Evolutionary conservation across 164 flowering plant species (phyloP).

Genomic region (Aristolochia contorta): DNA sequence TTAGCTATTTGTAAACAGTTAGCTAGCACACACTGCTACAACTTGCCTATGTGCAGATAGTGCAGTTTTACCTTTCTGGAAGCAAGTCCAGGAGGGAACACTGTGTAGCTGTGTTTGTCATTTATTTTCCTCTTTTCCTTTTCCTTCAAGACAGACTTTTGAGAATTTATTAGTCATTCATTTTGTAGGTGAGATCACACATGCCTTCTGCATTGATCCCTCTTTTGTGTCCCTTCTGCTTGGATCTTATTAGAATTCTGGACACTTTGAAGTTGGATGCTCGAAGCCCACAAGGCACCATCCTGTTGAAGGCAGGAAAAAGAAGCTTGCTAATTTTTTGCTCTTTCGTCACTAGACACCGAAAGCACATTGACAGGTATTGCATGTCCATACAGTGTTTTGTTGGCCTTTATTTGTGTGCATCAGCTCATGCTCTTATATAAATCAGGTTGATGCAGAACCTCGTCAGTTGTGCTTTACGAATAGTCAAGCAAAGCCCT

Average conservation of each 20-base stretch:
- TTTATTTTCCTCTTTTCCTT: background rate
- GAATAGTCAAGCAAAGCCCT: slow-evolving; percentile 38
- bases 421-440: background rate
- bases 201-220: slow-evolving; percentile 69
- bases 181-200: slow-evolving; percentile 62
- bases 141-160: background rate
- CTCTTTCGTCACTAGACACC: slow-evolving; percentile 60
- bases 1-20: too few species aligned
- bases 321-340: slow-evolving; percentile 60
- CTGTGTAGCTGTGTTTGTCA: background rate
- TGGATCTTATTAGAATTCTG: slow-evolving; percentile 40
- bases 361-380: slow-evolving; percentile 70
- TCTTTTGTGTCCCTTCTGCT: slow-evolving; percentile 42
- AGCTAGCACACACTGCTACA: too few species aligned
- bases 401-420: too few species aligned
- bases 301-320: slow-evolving; percentile 61
- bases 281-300: slow-evolving; percentile 20
- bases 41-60: too few species aligned
- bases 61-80: too few species aligned
- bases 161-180: slow-evolving; percentile 5
- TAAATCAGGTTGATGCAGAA: slow-evolving; percentile 65
- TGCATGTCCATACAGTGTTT: background rate
- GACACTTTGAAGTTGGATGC: slow-evolving; percentile 40
- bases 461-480: slow-evolving; percentile 38
- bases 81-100: background rate